Evolutionary conservation across 176 grass and related monocot genomes (phyloP), one percentile per base, ranked within the genome.

Genomic region (Poa pratensis): DNA sequence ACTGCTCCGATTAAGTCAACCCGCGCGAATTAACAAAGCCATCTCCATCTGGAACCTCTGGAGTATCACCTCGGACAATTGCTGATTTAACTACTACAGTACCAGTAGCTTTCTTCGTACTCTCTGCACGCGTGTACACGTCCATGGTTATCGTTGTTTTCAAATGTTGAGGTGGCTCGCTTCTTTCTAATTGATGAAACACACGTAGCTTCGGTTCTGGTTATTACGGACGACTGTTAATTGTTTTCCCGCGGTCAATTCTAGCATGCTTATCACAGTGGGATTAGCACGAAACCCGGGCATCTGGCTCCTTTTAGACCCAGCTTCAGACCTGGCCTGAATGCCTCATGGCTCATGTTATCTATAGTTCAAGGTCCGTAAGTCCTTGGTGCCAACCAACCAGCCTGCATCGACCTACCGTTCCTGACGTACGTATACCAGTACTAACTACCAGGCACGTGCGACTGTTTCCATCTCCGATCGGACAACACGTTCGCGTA

Each of bases 371-470:
- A n/a, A n/a, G n/a, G n/a, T n/a, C n/a, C n/a, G n/a, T n/a, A n/a
- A n/a, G n/a, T n/a, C n/a, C n/a, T n/a, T n/a, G 66, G 35, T 42
- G 76, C 55, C 87, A 58, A 40, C 87, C 46, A 79, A 40, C 39
- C 39, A 40, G 39, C 39, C 22, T 24, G n/a, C 0, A 60, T n/a
- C 67, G 10, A 59, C 39, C n/a, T 30, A 70, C 76, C 52, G 22
- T 39, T 49, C 45, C 74, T 35, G 34, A 35, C 18, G 32, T 15
- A 69, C 48, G 5, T 6, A 19, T 48, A 42, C 40, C 5, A 42
- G 6, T 42, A 30, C 30, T 30, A 30, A 30, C 30, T 30, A n/a
- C 4, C 35, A 37, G 4, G 35, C 35, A 5, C 35, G 35, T 5
- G 35, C 49, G 5, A 37, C 73, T 27, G 73, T 76, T 30, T 53